Evolutionary conservation across 306 rosid species (phyloP).

Genomic region (Argentina anserina): DNA sequence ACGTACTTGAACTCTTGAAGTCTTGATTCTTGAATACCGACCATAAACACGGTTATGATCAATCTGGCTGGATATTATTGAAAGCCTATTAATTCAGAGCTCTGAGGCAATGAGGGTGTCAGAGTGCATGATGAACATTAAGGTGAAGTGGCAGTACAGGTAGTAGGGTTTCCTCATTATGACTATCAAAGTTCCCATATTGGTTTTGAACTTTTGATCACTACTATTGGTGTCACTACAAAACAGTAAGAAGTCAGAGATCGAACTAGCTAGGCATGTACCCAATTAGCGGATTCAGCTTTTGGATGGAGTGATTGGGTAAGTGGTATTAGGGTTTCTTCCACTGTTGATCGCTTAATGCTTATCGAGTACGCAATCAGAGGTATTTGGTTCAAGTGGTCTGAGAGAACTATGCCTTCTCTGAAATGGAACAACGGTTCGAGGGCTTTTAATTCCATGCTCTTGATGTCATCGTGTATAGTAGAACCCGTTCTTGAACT

Average conservation of each 20-base stretch:
- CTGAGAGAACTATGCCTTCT: too few relatives aligned
- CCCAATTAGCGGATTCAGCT: not conserved
- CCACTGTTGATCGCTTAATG: not conserved
- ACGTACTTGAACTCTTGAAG: too few relatives aligned
- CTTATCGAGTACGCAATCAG: too few relatives aligned
- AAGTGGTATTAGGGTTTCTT: not conserved
- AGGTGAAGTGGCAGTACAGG: not conserved
- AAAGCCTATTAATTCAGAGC: not conserved
- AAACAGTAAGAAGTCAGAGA: not conserved
- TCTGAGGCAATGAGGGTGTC: not conserved
- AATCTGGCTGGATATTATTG: not conserved
- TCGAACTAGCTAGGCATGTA: slow-evolving; percentile 5
- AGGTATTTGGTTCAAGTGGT: not conserved
- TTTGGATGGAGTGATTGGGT: not conserved
- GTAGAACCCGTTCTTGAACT: too few relatives aligned
- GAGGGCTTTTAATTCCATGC: too few relatives aligned
- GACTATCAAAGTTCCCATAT: not conserved
- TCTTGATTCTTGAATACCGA: slow-evolving; percentile 3
- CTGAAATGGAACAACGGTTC: too few relatives aligned
- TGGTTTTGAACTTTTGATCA: not conserved
- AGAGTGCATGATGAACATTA: not conserved
- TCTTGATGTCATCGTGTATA: too few relatives aligned
- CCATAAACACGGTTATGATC: not conserved
- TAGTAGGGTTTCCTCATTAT: not conserved
- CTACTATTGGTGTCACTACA: not conserved